Percentiles rank a stretch among this genome's conserved stretches.
phyloP scores from a whole-genome alignment of 2,329 filamentous ascomycete genomes.

The Fusarium palustre region DNA sequence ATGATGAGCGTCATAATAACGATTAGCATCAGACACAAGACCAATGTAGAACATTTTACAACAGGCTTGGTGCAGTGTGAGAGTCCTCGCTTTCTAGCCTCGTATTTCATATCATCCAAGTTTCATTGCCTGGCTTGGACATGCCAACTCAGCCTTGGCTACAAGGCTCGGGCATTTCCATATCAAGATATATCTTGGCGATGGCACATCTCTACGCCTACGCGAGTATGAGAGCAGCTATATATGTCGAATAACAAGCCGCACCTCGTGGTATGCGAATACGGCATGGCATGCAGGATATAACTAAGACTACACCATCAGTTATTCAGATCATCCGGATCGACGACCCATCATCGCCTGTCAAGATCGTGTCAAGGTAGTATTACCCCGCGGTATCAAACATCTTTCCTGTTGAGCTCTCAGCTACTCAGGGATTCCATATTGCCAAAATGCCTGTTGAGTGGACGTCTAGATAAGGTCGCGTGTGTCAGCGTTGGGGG shows the following conservation, averaged over 20 bases:
- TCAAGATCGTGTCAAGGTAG: background rate
- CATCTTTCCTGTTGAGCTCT: background rate
- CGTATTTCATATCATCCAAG: background rate
- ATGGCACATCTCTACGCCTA: background rate
- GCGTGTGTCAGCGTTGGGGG: background rate
- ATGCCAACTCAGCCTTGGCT: background rate
- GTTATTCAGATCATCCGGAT: too few species aligned
- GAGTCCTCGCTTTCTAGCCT: background rate
- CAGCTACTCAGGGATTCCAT: background rate
- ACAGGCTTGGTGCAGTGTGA: background rate
- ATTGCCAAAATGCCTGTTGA: too few species aligned
- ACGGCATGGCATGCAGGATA: too few species aligned
- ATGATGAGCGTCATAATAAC: background rate
- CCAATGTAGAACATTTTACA: background rate
- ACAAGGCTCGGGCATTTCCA: background rate
- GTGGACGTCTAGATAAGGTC: background rate
- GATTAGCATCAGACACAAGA: background rate
- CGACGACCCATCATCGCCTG: background rate
- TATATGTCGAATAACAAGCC: background rate
- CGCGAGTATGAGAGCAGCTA: background rate
- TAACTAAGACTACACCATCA: background rate
- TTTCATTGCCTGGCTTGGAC: background rate
- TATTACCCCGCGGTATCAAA: fast-evolving
- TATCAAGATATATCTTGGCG: background rate
- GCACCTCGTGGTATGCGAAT: too few species aligned